Evolutionary conservation across 768 basidiomycete genomes (phyloP).

Genomic region (Lenzites betulinus): DNA sequence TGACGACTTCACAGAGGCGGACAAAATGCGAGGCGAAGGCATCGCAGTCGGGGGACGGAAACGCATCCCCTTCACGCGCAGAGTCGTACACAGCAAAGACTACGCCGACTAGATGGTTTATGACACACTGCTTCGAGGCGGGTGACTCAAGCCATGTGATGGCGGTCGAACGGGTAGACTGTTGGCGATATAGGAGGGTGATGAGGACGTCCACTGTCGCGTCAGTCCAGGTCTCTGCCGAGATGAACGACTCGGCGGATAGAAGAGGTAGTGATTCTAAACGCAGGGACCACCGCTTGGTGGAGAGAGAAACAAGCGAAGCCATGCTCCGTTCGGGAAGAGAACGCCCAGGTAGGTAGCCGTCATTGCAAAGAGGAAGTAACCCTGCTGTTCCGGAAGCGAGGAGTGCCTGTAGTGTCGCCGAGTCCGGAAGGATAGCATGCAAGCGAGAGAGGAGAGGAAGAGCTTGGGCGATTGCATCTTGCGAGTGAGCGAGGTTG

Average conservation of each 20-base stretch:
- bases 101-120: constrained; percentile 23
- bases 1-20: constrained; percentile 19
- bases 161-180: not conserved
- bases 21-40: constrained; percentile 22
- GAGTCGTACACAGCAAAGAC: constrained; percentile 21
- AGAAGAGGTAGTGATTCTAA: not conserved
- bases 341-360: constrained; percentile 18
- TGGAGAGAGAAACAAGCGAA: not conserved
- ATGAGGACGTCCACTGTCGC: constrained; percentile 23
- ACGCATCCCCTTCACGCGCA: not conserved
- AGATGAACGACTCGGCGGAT: not conserved
- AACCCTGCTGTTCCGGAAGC: constrained; percentile 41
- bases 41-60: not conserved
- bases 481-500: not conserved
- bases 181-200: constrained; percentile 23
- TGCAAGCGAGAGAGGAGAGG: constrained; percentile 32
- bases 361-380: constrained; percentile 35
- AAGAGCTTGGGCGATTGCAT: constrained; percentile 25
- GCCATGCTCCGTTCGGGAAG: constrained; percentile 8
- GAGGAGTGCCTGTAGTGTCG: constrained; percentile 50
- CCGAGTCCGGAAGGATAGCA: constrained; percentile 37
- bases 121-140: constrained; percentile 6
- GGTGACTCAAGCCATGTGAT: constrained; percentile 26
- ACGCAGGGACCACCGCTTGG: constrained; percentile 20
- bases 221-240: constrained; percentile 15